Percentiles rank a stretch among this genome's conserved stretches.
Conservation (phyloP, 805 yeast species). For the Candida taoyuanica region DNA sequence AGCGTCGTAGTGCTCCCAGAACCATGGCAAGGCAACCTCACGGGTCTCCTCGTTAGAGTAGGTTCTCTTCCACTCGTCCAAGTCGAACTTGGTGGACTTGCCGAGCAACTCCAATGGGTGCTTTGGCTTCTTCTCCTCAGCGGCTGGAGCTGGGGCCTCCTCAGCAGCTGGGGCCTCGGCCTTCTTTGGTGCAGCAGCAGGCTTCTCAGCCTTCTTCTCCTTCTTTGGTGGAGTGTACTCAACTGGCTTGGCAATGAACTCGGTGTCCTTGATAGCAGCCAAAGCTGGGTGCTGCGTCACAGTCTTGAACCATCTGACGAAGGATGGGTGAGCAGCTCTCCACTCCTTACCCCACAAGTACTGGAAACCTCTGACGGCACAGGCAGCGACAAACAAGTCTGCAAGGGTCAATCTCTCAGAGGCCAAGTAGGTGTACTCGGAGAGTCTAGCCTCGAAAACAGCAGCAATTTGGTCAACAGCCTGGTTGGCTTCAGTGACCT, state of each 20-base stretch:
- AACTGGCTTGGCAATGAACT: conserved; percentile 60
- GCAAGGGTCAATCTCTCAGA: conserved; percentile 66
- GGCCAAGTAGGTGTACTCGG: conserved; percentile 60
- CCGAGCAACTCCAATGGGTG: conserved; percentile 90
- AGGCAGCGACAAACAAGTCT: conserved; percentile 52
- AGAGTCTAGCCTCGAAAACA: conserved; percentile 52
- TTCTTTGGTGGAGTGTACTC: conserved; percentile 75
- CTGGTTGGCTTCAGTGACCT: conserved; percentile 42
- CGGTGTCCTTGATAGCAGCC: conserved; percentile 44
- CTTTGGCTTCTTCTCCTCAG: conserved; percentile 70
- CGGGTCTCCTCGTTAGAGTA: conserved; percentile 98
- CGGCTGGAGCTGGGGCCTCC: conserved; percentile 33
- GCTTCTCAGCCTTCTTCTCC: conserved; percentile 38
- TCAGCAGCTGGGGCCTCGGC: conserved; percentile 31
- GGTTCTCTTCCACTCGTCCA: conserved; percentile 94
- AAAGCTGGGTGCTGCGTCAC: conserved; percentile 42
- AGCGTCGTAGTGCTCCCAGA: conserved; percentile 93
- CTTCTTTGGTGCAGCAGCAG: no score
- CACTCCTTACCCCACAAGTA: conserved; percentile 59
- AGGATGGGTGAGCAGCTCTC: conserved; percentile 58
- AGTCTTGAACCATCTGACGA: conserved; percentile 70
- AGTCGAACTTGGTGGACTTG: conserved; percentile 54
- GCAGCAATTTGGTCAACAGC: conserved; percentile 33
- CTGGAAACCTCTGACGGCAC: conserved; percentile 51
- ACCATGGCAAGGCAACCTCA: conserved; percentile 91